phyloP scores from a whole-genome alignment of 2,329 filamentous ascomycete species.

The Colletotrichum orbiculare region DNA sequence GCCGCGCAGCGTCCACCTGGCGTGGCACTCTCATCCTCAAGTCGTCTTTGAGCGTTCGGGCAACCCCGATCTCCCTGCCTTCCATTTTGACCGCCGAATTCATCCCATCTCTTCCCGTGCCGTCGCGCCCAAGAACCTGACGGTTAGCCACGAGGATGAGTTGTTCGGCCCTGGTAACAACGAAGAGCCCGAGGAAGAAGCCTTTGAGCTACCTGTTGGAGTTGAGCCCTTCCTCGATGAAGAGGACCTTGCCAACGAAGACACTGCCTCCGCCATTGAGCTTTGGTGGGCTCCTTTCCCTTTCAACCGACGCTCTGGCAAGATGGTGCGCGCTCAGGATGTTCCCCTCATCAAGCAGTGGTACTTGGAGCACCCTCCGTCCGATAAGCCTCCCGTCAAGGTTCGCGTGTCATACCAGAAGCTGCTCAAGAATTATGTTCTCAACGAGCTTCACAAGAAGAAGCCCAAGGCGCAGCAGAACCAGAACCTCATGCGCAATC shows the following conservation, averaged over 20 bases:
- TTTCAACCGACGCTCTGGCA: constrained; percentile 92
- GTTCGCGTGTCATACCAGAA: constrained; percentile 99
- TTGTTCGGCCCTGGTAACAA: constrained; percentile 86
- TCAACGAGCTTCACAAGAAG: constrained; percentile 97
- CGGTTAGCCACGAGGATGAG: constrained; percentile 90
- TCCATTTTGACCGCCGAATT: constrained; percentile 97
- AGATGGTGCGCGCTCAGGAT: constrained; percentile 97
- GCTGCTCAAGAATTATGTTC: constrained; percentile 91
- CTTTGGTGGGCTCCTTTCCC: constrained; percentile 99
- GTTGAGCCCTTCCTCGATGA: constrained; percentile 90
- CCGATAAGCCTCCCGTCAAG: constrained; percentile 88
- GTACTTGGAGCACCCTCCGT: constrained; percentile 96
- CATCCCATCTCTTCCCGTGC: constrained; percentile 97
- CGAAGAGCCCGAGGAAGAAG: constrained; percentile 79
- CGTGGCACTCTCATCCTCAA: constrained; percentile 95
- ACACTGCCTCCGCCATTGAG: constrained; percentile 90
- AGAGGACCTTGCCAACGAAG: constrained; percentile 87
- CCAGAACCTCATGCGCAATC: constrained; percentile 86
- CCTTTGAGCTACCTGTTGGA: constrained; percentile 83
- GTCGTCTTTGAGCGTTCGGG: constrained; percentile 90
- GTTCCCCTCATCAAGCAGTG: constrained; percentile 97
- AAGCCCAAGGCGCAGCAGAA: constrained; percentile 95
- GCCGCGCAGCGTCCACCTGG: constrained; percentile 90
- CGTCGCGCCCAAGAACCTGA: constrained; percentile 94
- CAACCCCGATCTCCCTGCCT: constrained; percentile 89